Evolutionary conservation across 805 yeast genomes (phyloP).

Genomic region (Yarrowia porcina): DNA sequence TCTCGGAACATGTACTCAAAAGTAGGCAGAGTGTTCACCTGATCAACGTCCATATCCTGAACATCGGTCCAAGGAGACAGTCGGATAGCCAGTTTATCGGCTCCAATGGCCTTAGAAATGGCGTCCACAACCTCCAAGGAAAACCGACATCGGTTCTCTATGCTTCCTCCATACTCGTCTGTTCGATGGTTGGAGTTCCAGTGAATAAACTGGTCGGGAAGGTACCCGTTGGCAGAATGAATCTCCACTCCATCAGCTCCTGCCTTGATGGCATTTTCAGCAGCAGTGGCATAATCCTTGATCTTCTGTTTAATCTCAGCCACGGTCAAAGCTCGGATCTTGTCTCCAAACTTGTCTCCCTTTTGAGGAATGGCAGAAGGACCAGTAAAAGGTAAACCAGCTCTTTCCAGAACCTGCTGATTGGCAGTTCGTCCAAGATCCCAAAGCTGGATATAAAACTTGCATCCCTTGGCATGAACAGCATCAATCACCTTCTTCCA

Average conservation of each 20-base stretch:
- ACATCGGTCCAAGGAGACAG: conserved; percentile 32
- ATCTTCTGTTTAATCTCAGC: conserved; percentile 46
- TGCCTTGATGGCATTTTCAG: conserved; percentile 50
- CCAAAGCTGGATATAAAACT: conserved; percentile 45
- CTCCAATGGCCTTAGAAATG: conserved; percentile 51
- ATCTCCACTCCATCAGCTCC: conserved; percentile 65
- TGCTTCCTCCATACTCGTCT: conserved; percentile 60
- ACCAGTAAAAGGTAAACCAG: background rate
- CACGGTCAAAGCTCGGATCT: conserved; percentile 37
- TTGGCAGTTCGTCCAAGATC: conserved; percentile 43
- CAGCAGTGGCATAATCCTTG: conserved; percentile 49
- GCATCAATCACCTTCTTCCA: conserved; percentile 55
- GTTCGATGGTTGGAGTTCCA: conserved; percentile 49
- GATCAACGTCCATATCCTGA: conserved; percentile 27
- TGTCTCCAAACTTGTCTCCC: conserved; percentile 18
- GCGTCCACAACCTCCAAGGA: conserved; percentile 52
- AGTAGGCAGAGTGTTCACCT: conserved; percentile 39
- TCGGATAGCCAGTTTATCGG: conserved; percentile 48
- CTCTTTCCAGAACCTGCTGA: conserved; percentile 8
- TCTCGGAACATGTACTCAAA: conserved; percentile 44
- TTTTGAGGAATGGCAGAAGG: conserved; percentile 33
- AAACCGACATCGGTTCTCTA: conserved; percentile 55
- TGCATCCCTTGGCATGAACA: conserved; percentile 45
- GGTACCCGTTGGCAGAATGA: conserved; percentile 63
- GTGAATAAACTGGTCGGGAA: conserved; percentile 49